Evolutionary conservation across 2,329 filamentous ascomycete genomes (phyloP).

Genomic region (Verticillium klebahnii): DNA sequence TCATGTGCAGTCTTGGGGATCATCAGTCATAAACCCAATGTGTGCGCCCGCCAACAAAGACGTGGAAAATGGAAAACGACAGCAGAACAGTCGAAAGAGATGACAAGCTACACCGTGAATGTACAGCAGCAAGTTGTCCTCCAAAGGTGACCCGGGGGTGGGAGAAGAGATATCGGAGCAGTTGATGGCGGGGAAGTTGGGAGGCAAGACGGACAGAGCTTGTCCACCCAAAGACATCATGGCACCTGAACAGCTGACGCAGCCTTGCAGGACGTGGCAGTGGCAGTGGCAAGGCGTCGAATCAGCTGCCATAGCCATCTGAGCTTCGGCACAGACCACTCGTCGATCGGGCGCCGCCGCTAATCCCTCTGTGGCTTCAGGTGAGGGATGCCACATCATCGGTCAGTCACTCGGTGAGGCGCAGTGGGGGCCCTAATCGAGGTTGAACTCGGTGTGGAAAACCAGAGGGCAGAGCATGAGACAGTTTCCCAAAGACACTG

Average conservation of each 20-base stretch:
- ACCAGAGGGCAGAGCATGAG: too few species aligned
- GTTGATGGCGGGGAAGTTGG: neutral
- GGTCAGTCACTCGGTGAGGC: neutral
- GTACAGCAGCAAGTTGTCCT: neutral
- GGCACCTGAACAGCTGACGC: constrained; percentile 1
- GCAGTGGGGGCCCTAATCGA: neutral
- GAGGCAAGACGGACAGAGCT: neutral
- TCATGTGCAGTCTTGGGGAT: neutral
- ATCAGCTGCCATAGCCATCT: neutral
- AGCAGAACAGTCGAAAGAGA: neutral
- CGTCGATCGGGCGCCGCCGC: neutral
- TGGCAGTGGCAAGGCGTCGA: constrained; percentile 1
- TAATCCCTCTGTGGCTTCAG: neutral
- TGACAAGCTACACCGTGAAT: neutral
- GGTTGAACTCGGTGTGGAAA: neutral
- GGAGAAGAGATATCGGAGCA: neutral
- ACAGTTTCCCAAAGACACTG: too few species aligned
- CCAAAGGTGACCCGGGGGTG: neutral
- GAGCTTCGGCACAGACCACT: constrained; percentile 3
- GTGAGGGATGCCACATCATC: neutral
- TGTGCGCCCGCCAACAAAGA: neutral
- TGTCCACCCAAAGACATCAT: neutral
- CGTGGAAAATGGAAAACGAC: neutral
- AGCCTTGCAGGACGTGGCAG: constrained; percentile 1
- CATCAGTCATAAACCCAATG: neutral